phyloP scores from a whole-genome alignment of 202 grass and related monocot genomes.

The Hordeum pubiflorum region DNA sequence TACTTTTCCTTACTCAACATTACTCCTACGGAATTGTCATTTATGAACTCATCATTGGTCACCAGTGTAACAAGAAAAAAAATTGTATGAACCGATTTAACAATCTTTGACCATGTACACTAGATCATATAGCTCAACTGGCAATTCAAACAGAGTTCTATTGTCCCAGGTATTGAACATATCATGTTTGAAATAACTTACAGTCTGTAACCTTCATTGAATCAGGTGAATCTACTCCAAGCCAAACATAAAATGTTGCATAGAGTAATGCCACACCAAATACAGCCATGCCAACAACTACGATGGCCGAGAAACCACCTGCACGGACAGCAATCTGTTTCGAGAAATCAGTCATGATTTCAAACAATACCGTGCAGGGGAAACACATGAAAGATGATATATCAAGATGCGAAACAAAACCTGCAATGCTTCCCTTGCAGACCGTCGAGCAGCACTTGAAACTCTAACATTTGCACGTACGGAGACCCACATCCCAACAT shows the following conservation, averaged over 20 bases:
- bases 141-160: background rate
- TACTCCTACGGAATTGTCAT: background rate
- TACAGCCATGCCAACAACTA: conserved; percentile 99
- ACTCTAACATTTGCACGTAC: conserved; percentile 98
- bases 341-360: conserved; percentile 32
- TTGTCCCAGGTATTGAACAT: conserved; percentile 17
- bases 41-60: background rate
- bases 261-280: conserved; percentile 91
- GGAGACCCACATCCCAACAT: conserved; percentile 99
- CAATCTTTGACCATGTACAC: background rate
- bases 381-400: conserved; percentile 19
- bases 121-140: background rate
- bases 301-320: conserved; percentile 91
- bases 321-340: conserved; percentile 95
- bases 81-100: background rate
- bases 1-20: background rate
- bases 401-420: conserved; percentile 40
- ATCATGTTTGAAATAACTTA: conserved; percentile 49
- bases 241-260: conserved; percentile 83
- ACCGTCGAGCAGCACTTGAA: conserved; percentile 88
- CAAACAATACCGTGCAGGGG: background rate
- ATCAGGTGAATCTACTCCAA: conserved; percentile 83
- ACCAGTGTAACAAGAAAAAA: background rate
- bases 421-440: conserved; percentile 97
- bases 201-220: conserved; percentile 94